Percentiles rank a stretch among this genome's conserved stretches.
These are phyloP conservation scores for Boletus patriciae DNA, from an alignment of 768 basidiomycete genomes.

Conservation along the genomic window DNA sequence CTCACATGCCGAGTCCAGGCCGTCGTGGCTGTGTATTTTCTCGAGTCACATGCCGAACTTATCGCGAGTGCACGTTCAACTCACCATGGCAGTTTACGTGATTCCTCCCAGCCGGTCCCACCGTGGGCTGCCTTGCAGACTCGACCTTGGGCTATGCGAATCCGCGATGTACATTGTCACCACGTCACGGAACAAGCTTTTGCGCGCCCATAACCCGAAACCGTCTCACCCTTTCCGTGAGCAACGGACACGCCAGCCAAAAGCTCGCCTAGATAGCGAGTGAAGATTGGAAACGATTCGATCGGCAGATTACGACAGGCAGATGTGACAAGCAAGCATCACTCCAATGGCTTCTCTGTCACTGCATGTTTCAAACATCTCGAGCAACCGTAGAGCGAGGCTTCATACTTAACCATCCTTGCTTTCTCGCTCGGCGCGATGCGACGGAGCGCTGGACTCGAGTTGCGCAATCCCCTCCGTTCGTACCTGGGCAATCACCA, in stretches of 20 bases:
- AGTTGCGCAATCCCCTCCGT: background rate
- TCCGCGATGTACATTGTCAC: conserved; percentile 6
- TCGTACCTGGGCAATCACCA: conserved; percentile 3
- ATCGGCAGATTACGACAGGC: conserved; percentile 9
- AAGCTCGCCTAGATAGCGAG: background rate
- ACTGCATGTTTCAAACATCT: conserved; percentile 1
- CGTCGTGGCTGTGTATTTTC: background rate
- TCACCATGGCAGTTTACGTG: background rate
- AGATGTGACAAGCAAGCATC: conserved; percentile 2
- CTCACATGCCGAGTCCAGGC: conserved; percentile 10
- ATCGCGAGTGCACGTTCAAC: background rate
- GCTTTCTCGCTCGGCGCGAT: background rate
- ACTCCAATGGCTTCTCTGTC: background rate
- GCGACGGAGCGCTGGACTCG: background rate
- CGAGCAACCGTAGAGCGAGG: background rate
- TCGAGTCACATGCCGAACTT: background rate
- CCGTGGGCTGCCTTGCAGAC: too few relatives aligned
- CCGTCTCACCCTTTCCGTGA: background rate
- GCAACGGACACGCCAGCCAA: background rate
- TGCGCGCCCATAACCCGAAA: conserved; percentile 8
- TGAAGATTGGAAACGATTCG: background rate
- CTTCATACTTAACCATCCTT: too few relatives aligned
- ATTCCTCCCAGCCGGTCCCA: background rate
- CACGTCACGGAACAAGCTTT: conserved; percentile 1
- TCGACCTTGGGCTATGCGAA: background rate